Conservation (phyloP, 108 stramenopile genomes). For the Cylindrotheca closterium region DNA sequence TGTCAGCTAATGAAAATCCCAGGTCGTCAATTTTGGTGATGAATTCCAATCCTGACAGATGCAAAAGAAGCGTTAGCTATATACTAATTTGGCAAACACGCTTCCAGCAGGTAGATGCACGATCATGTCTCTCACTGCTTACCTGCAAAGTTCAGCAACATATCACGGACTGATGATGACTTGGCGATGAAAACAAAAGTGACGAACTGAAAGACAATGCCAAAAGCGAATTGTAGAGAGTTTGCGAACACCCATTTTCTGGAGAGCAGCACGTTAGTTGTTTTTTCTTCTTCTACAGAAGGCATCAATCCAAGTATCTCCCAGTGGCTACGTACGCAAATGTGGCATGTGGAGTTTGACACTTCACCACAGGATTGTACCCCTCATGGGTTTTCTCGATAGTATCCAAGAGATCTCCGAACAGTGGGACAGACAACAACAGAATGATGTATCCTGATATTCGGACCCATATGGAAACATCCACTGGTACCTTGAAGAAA, state of each 20-base stretch:
- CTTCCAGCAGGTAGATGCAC: no score
- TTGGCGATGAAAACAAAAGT: conserved; percentile 11
- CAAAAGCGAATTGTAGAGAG: neutral
- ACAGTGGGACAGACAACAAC: neutral
- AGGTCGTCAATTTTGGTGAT: conserved; percentile 14
- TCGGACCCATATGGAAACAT: neutral
- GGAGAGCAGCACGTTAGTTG: neutral
- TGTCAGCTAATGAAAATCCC: conserved; percentile 1
- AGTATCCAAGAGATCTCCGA: neutral
- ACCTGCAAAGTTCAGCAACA: conserved; percentile 23
- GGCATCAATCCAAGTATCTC: no score
- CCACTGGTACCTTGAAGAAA: neutral
- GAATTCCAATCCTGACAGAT: conserved; percentile 2
- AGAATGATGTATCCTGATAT: neutral
- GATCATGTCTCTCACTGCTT: no score
- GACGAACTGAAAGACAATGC: neutral
- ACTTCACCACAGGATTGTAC: conserved; percentile 2
- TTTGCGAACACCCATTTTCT: conserved; percentile 1
- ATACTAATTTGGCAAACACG: no score
- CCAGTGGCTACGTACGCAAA: neutral
- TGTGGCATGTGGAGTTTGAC: conserved; percentile 4
- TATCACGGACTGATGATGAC: neutral
- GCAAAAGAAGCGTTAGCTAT: no score
- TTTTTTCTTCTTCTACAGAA: no score
- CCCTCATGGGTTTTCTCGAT: conserved; percentile 3